A percentile compares a stretch with the other conserved stretches of the same genome.
Evolutionary conservation across 495 filamentous ascomycete genomes (phyloP).

Genomic region (Lasiosphaeria miniovina): DNA sequence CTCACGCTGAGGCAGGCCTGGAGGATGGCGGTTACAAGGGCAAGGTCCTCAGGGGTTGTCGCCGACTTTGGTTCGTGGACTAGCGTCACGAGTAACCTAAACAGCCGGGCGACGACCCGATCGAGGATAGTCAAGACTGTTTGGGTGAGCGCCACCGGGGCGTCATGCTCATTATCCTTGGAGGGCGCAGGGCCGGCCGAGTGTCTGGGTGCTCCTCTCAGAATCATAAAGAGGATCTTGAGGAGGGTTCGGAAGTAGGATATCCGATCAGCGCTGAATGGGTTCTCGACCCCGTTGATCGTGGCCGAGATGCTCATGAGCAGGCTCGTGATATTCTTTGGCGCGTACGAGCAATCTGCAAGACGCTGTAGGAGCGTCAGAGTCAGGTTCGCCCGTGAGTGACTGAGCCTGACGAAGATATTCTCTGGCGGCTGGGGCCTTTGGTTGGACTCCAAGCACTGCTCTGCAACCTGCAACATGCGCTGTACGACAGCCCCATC

Average conservation of each 20-base stretch:
- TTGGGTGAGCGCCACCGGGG: constrained; percentile 41
- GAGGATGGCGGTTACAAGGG: constrained; percentile 83
- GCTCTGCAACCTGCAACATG: constrained; percentile 62
- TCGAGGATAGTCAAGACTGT: constrained; percentile 71
- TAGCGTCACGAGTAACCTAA: constrained; percentile 70
- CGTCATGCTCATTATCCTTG: constrained; percentile 21
- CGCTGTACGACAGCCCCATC: constrained; percentile 61
- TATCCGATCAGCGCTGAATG: constrained; percentile 61
- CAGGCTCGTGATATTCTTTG: constrained; percentile 58
- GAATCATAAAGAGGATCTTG: constrained; percentile 76
- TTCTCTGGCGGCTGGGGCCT: constrained; percentile 61
- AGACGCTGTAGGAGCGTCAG: constrained; percentile 75
- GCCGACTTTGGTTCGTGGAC: constrained; percentile 58
- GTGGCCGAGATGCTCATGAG: constrained; percentile 66
- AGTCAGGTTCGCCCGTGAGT: constrained; percentile 69
- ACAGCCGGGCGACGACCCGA: constrained; percentile 73
- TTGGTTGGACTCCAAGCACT: constrained; percentile 70
- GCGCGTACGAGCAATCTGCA: constrained; percentile 57
- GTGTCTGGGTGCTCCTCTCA: constrained; percentile 52
- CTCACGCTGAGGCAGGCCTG: constrained; percentile 76
- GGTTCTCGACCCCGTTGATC: constrained; percentile 58
- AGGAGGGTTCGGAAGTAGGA: constrained; percentile 79
- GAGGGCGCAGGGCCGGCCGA: constrained; percentile 19
- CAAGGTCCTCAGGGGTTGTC: constrained; percentile 68
- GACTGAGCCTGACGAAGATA: constrained; percentile 68